Conservation (phyloP, 768 basidiomycete genomes). For the Tephrocybe sp. region DNA sequence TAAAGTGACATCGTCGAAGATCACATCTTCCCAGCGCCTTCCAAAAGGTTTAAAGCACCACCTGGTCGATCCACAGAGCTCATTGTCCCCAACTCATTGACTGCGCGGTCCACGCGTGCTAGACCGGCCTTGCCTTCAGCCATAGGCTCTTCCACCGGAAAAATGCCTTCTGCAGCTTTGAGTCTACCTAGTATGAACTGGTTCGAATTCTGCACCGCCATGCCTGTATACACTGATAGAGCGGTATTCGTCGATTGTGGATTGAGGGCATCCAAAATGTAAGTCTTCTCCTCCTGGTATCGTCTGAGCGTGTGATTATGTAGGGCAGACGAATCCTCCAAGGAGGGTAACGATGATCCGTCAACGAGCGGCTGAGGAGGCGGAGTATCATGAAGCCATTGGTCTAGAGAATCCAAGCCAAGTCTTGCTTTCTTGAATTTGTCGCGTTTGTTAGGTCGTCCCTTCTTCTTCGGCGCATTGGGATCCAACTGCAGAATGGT, state of each 20-base stretch:
- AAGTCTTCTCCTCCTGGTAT: conserved; percentile 45
- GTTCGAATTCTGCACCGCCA: conserved; percentile 46
- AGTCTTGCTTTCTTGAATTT: conserved; percentile 53
- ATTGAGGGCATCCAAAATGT: conserved; percentile 37
- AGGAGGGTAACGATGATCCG: not conserved
- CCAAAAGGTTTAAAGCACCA: conserved; percentile 48
- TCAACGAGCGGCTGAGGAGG: conserved; percentile 2
- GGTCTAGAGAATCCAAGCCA: conserved; percentile 47
- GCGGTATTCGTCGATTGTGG: conserved; percentile 2
- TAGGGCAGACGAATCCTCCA: not conserved
- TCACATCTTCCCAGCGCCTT: conserved; percentile 37
- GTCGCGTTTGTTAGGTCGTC: conserved; percentile 64
- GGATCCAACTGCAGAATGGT: conserved; percentile 21
- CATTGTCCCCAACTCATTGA: conserved; percentile 27
- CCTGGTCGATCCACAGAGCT: conserved; percentile 20
- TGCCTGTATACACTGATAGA: conserved; percentile 17
- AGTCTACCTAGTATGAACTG: conserved; percentile 51
- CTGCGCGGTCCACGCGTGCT: conserved; percentile 47
- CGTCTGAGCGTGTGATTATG: conserved; percentile 15
- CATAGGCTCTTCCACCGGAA: conserved; percentile 25
- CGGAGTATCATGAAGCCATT: conserved; percentile 43
- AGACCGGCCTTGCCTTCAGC: conserved; percentile 31
- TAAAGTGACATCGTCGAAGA: not conserved
- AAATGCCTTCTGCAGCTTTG: conserved; percentile 48
- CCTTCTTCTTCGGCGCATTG: conserved; percentile 48